Conservation (phyloP, 2,329 filamentous ascomycete species). For the Fusarium stilboides region DNA sequence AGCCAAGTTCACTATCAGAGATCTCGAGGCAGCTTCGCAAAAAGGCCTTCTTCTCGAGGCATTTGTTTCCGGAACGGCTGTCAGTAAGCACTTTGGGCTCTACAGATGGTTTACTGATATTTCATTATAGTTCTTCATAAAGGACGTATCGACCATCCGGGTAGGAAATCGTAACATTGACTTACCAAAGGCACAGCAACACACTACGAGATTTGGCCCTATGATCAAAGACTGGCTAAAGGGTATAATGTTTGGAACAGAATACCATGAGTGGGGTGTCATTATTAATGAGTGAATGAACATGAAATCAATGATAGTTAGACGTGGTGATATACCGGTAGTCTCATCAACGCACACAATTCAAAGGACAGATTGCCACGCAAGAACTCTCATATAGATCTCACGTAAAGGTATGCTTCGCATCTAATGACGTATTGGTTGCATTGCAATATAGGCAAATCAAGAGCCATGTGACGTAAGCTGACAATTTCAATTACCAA, state of each 20-base stretch:
- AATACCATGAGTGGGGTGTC: not conserved
- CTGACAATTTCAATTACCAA: too few relatives aligned
- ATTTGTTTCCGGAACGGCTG: slow-evolving; percentile 8
- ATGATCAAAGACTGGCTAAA: not conserved
- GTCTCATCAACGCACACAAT: too few relatives aligned
- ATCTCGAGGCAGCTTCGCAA: not conserved
- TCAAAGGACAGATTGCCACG: too few relatives aligned
- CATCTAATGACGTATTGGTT: too few relatives aligned
- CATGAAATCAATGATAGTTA: too few relatives aligned
- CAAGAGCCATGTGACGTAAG: too few relatives aligned
- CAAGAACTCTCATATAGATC: too few relatives aligned
- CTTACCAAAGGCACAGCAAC: not conserved
- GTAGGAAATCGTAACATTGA: not conserved
- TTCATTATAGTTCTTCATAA: not conserved
- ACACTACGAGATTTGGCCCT: not conserved
- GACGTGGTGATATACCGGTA: too few relatives aligned
- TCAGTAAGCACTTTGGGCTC: rapidly evolving
- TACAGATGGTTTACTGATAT: rapidly evolving
- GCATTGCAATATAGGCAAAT: too few relatives aligned
- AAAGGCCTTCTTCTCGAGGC: not conserved
- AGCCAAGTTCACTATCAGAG: not conserved
- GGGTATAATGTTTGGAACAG: not conserved
- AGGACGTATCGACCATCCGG: not conserved
- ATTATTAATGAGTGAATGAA: not conserved
- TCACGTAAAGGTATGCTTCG: too few relatives aligned